Conservation (phyloP, 805 yeast genomes). For the Candida oleophila region DNA sequence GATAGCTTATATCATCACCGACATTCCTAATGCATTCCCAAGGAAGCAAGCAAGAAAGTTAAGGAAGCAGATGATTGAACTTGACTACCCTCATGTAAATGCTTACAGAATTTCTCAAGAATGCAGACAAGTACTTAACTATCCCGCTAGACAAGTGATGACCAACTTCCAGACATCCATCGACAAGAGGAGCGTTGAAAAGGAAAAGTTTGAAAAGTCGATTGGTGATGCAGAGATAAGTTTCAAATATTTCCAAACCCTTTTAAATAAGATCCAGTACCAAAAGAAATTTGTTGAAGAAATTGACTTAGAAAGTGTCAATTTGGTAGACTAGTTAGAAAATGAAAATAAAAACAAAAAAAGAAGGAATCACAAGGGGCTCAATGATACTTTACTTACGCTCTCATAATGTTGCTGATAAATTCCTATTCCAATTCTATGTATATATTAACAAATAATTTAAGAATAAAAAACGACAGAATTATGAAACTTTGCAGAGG, state of each 20-base stretch:
- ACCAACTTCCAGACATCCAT: conserved; percentile 63
- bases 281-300: conserved; percentile 43
- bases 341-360: not conserved
- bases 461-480: too few relatives aligned
- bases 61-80: conserved; percentile 54
- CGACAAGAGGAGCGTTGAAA: conserved; percentile 58
- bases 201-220: conserved; percentile 52
- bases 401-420: not conserved
- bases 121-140: conserved; percentile 74
- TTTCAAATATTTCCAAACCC: conserved; percentile 50
- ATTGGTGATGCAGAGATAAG: conserved; percentile 58
- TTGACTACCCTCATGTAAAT: conserved; percentile 79
- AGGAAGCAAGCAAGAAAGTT: conserved; percentile 76
- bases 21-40: conserved; percentile 88
- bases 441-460: not conserved
- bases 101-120: conserved; percentile 79
- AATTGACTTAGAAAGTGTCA: conserved; percentile 43
- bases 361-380: not conserved
- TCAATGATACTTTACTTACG: too few relatives aligned
- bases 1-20: conserved; percentile 64
- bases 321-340: conserved; percentile 33
- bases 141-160: conserved; percentile 81
- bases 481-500: too few relatives aligned
- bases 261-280: conserved; percentile 43
- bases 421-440: too few relatives aligned